Evolutionary conservation across 139 green algal genomes (phyloP), one percentile per base, ranked within the genome.

Genomic region (Penium margaritaceum): DNA sequence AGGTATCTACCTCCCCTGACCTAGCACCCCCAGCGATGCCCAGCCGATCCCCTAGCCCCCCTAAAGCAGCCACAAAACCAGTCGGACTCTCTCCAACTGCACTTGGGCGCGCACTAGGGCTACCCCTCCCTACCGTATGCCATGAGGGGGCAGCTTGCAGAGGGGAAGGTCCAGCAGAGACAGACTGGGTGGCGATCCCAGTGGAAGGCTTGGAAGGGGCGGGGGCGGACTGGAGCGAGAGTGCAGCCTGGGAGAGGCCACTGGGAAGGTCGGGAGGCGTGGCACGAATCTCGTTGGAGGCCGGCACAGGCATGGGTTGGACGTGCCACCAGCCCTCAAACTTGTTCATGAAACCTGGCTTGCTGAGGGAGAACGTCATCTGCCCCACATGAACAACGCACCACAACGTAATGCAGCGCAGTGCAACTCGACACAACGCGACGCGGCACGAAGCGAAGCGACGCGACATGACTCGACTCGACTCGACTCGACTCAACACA

Each of bases 331-430:
- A 63, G 38, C 77, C 83, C n/a, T 68, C 71, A 64, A 88, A 88
- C 32, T 76, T 21, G 38, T 79, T 75, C 85, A 89, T 89, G 75
- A 89, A 77, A 15, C 85, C 85, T 0, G 71, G 33, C 63, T 80
- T 54, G 1, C 74, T 68, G 37, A 89, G 72, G 33, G 63, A 70
- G 74, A 86, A 89, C 21, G 38, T 6, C 3, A 89, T 81, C 83
- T 87, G 82, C 78, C 12, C 21, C 15, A 29, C 15, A 6, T 12
- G 12, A 63, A 12, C 21, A 32, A 12, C 9, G 15, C 5, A n/a
- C 15, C 9, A 34, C 53, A 62, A 62, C 5, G 15, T 30, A 14
- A 62, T 32, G 9, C 9, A 62, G 53, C 53, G 5, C 53, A 30
- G 21, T 19, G 53, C 53, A 51, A 51, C 41, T 51, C 41, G 9